Percentiles rank a stretch among this genome's conserved stretches.
Conservation (phyloP, 2,329 filamentous ascomycete species). For the Phaeosphaeriaceae sp. region DNA sequence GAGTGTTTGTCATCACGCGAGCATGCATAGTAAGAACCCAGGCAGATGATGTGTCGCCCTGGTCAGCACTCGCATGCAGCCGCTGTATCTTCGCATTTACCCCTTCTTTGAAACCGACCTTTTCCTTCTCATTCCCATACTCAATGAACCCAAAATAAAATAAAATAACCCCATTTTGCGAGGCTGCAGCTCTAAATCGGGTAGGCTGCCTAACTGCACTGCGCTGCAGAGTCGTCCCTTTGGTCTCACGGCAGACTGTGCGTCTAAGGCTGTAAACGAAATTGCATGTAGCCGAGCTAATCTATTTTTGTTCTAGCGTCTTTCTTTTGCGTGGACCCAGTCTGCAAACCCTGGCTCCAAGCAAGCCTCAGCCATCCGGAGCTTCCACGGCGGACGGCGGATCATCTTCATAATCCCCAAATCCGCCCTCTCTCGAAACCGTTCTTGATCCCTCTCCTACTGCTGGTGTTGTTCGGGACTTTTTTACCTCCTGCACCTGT, state of each 20-base stretch:
- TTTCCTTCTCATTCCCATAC: too few relatives aligned
- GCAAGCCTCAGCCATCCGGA: constrained; percentile 42
- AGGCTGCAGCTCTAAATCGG: too few relatives aligned
- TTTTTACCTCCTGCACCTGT: constrained; percentile 8
- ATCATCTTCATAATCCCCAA: constrained; percentile 40
- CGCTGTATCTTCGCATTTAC: too few relatives aligned
- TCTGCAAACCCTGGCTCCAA: constrained; percentile 29
- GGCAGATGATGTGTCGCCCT: too few relatives aligned
- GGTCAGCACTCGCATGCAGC: too few relatives aligned
- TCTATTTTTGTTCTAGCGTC: constrained; percentile 15
- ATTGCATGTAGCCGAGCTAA: constrained; percentile 17
- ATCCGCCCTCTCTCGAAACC: constrained; percentile 24
- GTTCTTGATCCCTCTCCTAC: constrained; percentile 10
- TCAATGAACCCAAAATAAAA: too few relatives aligned
- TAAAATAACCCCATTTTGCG: too few relatives aligned
- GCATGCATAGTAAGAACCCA: too few relatives aligned
- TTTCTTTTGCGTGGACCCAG: constrained; percentile 24
- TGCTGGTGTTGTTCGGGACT: constrained; percentile 8
- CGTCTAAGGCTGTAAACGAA: constrained; percentile 26
- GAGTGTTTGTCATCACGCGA: constrained; percentile 5
- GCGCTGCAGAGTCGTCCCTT: not conserved
- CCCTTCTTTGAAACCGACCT: too few relatives aligned
- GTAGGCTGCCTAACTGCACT: too few relatives aligned
- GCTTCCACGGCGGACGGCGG: constrained; percentile 27
- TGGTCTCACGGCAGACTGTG: constrained; percentile 9